Evolutionary conservation across 345 rosid genomes (phyloP).

Genomic region (Salix dunnii): DNA sequence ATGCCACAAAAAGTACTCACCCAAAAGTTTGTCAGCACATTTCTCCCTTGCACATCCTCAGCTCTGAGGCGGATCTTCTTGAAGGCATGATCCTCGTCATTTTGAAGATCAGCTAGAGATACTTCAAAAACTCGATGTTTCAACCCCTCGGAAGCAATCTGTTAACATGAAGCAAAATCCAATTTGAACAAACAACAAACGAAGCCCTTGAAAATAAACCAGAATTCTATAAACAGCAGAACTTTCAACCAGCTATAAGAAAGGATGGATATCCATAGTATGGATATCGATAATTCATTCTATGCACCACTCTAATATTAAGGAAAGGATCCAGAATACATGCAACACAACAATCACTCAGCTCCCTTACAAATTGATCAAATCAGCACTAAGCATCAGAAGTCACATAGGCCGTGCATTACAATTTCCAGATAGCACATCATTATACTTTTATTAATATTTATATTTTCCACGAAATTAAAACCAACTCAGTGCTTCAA

Average conservation of each 20-base stretch:
- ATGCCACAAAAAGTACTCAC: background rate
- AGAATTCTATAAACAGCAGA: background rate
- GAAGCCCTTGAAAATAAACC: background rate
- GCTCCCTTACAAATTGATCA: too few species aligned
- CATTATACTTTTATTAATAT: too few species aligned
- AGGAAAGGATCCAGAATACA: too few species aligned
- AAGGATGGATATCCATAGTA: too few species aligned
- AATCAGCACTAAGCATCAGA: too few species aligned
- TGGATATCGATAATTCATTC: too few species aligned
- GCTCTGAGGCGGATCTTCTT: constrained; percentile 93
- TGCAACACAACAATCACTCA: too few species aligned
- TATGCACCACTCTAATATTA: too few species aligned
- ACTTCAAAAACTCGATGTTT: constrained; percentile 89
- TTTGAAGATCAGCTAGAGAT: constrained; percentile 87
- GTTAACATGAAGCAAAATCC: background rate
- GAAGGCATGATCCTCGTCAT: constrained; percentile 82
- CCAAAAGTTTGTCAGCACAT: constrained; percentile 32
- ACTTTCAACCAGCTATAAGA: background rate
- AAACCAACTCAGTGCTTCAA: too few species aligned
- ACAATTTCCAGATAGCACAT: too few species aligned
- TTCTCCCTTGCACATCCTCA: constrained; percentile 89
- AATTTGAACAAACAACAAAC: background rate
- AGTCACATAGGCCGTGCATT: too few species aligned
- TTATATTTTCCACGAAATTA: too few species aligned
- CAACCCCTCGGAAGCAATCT: constrained; percentile 97